These are phyloP conservation scores for Zasmidium angulare DNA, from an alignment of 2,329 filamentous ascomycete genomes.

Conservation along the genomic window DNA sequence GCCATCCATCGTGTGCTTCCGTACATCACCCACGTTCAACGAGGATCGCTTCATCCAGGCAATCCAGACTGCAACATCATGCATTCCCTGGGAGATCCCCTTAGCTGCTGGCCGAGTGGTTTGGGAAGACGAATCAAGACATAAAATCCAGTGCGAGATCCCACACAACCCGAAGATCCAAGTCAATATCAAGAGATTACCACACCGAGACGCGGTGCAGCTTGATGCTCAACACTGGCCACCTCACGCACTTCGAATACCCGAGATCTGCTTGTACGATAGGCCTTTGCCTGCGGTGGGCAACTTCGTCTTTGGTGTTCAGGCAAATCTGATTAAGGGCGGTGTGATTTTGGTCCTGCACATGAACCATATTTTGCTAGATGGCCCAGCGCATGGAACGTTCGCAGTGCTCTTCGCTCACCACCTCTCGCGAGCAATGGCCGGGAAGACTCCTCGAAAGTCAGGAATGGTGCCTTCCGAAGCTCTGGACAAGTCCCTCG, in stretches of 20 bases:
- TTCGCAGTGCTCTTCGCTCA: constrained; percentile 12
- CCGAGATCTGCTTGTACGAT: constrained; percentile 8
- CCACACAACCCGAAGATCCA: constrained; percentile 11
- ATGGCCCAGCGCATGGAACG: constrained; percentile 11
- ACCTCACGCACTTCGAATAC: background rate
- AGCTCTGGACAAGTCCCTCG: constrained; percentile 14
- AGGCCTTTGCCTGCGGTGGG: constrained; percentile 12
- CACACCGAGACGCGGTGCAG: constrained; percentile 4
- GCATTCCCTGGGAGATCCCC: constrained; percentile 11
- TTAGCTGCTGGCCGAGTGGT: constrained; percentile 10
- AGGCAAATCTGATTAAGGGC: constrained; percentile 16
- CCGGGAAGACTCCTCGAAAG: background rate
- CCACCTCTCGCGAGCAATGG: constrained; percentile 14
- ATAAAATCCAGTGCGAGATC: constrained; percentile 10
- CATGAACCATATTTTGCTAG: constrained; percentile 19
- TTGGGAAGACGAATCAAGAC: constrained; percentile 11
- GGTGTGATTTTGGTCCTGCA: constrained; percentile 13
- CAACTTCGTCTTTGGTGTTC: constrained; percentile 15
- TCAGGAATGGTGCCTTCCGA: constrained; percentile 8
- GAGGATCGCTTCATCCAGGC: constrained; percentile 10
- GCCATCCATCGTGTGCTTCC: constrained; percentile 14
- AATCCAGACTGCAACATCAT: constrained; percentile 9
- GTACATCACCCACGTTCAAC: constrained; percentile 2
- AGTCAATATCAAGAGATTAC: constrained; percentile 10
- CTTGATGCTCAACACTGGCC: constrained; percentile 18